These are phyloP conservation scores for Neoboletus brunneissimus DNA, from an alignment of 768 basidiomycete species.

Conservation along the genomic window DNA sequence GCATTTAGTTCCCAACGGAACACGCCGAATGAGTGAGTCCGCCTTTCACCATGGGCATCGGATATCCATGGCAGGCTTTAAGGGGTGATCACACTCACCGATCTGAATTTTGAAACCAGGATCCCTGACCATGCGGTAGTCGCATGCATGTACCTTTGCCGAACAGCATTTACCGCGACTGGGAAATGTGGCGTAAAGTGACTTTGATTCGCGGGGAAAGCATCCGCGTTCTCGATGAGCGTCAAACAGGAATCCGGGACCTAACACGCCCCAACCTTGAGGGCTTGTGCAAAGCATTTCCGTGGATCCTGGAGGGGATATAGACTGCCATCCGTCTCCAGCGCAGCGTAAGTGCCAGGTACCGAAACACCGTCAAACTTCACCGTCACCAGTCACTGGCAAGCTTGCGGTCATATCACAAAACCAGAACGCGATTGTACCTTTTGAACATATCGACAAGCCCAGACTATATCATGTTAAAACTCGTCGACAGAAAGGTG, in stretches of 20 bases:
- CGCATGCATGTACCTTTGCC: slow-evolving; percentile 5
- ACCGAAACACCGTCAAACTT: not conserved
- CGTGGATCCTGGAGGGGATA: slow-evolving; percentile 10
- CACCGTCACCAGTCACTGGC: not conserved
- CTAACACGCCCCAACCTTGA: slow-evolving; percentile 17
- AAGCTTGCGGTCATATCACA: not conserved
- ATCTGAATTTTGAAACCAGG: not conserved
- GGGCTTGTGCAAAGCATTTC: slow-evolving; percentile 1
- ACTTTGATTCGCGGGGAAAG: not conserved
- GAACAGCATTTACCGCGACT: not conserved
- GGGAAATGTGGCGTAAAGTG: slow-evolving; percentile 5
- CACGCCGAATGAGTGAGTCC: slow-evolving; percentile 18
- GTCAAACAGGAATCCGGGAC: slow-evolving; percentile 6
- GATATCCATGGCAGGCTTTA: slow-evolving; percentile 3
- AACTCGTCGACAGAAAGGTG: slow-evolving; percentile 13
- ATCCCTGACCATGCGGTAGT: slow-evolving; percentile 18
- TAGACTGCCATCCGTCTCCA: slow-evolving; percentile 7
- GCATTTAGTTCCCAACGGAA: not conserved
- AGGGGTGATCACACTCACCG: slow-evolving; percentile 5
- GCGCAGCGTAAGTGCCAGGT: slow-evolving; percentile 2
- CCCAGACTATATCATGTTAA: not conserved
- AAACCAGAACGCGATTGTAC: slow-evolving; percentile 4
- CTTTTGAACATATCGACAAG: not conserved
- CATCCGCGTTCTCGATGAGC: slow-evolving; percentile 8
- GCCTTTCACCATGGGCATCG: not conserved